Conservation (phyloP, 495 filamentous ascomycete genomes). For the Gamarada debralockiae region DNA sequence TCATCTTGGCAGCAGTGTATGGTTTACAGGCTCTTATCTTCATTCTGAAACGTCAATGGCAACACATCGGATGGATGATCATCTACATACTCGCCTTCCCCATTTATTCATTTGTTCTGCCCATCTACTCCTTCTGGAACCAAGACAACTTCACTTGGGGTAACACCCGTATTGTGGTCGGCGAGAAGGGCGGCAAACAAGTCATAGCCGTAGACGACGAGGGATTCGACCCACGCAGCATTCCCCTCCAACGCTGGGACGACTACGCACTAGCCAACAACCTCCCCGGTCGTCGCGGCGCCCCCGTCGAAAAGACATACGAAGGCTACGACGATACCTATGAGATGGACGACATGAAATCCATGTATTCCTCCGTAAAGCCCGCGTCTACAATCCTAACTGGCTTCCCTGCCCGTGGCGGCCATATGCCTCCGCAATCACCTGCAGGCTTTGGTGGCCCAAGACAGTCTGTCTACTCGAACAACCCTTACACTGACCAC, state of each 20-base stretch:
- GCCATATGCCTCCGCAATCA: constrained; percentile 76
- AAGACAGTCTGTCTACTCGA: constrained; percentile 48
- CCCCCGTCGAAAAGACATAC: constrained; percentile 60
- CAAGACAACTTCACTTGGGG: constrained; percentile 98
- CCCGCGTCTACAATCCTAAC: constrained; percentile 90
- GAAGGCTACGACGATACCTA: constrained; percentile 65
- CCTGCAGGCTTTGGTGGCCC: constrained; percentile 59
- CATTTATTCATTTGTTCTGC: constrained; percentile 87
- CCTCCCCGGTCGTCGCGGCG: constrained; percentile 85
- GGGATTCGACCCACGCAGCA: constrained; percentile 82
- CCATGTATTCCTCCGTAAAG: constrained; percentile 90
- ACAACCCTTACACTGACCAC: constrained; percentile 23
- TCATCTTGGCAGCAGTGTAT: constrained; percentile 87
- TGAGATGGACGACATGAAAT: constrained; percentile 98
- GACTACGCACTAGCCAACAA: constrained; percentile 92
- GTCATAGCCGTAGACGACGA: constrained; percentile 85
- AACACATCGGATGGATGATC: constrained; percentile 98
- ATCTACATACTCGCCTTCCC: constrained; percentile 95
- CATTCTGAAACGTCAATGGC: constrained; percentile 94
- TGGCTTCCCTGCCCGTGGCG: constrained; percentile 67
- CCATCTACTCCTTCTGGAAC: constrained; percentile 98
- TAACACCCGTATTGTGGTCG: constrained; percentile 95
- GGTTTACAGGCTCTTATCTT: constrained; percentile 95
- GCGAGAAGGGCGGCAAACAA: constrained; percentile 86
- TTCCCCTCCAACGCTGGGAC: constrained; percentile 95